Evolutionary conservation across 306 rosid genomes (phyloP), one percentile per base, ranked within the genome.

Genomic region (Myrica gale): DNA sequence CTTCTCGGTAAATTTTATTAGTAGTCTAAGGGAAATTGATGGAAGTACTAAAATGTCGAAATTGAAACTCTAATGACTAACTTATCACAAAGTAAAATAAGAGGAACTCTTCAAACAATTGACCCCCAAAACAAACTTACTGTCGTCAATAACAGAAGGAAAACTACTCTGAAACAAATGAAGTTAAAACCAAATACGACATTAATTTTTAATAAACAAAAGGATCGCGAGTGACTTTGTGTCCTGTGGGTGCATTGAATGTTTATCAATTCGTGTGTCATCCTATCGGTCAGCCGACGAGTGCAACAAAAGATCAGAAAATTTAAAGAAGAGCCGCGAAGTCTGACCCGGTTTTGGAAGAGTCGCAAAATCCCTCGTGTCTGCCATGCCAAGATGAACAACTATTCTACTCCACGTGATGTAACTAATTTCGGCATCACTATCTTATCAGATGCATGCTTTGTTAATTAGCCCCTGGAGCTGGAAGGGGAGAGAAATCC

Each of bases 291-390:
- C 9, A n/a, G 76, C 20, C 9, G 7, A 68, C 65, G 72, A 62
- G 57, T 68, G 21, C 47, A 4, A 26, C 48, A 43, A 56, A 17
- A 32, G 0, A 26, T 58, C 7, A 17, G 26, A 73, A 32, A 72
- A 37, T 68, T 3, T 56, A 41, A 77, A 58, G 72, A 41, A 21
- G 79, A 46, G 82, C 84, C 80, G 84, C 3, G 72, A 77, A 75
- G 43, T 75, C 73, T 84, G 87, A 87, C 88, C 62, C 5, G 16
- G 12, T 44, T 45, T 74, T 72, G 50, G 68, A 76, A 76, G 52
- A 42, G 17, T 56, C 19, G 53, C 53, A 11, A 48, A 48, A 48
- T 48, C 4, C 13, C 1, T 48, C 53, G 12, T 48, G 16, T 11
- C 53, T 48, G 53, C 53, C 15, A 2, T 48, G 16, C 53, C 53